A percentile compares a stretch with the other conserved stretches of the same genome.
phyloP scores from a whole-genome alignment of 2,329 filamentous ascomycete genomes.

The Fusarium compactum region DNA sequence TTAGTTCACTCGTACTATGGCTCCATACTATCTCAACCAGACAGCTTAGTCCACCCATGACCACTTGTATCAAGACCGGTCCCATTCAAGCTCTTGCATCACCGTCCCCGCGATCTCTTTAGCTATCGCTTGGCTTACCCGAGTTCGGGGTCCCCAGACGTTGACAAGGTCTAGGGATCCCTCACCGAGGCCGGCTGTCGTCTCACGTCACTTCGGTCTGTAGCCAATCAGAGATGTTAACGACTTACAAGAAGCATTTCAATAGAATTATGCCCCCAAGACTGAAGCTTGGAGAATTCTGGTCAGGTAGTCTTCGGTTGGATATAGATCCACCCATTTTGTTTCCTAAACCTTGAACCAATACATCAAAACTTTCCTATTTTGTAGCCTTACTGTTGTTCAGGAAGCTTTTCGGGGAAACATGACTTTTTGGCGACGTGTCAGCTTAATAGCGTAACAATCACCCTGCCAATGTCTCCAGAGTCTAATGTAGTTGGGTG shows the following conservation, averaged over 20 bases:
- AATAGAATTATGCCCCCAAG: neutral
- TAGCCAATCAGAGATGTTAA: constrained; percentile 8
- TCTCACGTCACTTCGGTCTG: constrained; percentile 14
- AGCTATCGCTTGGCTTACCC: constrained; percentile 1
- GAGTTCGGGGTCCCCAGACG: constrained; percentile 11
- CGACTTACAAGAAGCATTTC: neutral
- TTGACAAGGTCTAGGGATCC: constrained; percentile 15
- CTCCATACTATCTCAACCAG: neutral
- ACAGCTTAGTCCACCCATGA: neutral
- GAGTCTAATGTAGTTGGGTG: neutral
- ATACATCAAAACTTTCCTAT: neutral
- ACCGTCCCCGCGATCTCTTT: constrained; percentile 10
- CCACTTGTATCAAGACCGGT: neutral
- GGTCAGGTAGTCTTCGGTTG: neutral
- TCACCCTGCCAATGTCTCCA: neutral
- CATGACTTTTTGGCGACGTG: neutral
- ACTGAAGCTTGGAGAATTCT: neutral
- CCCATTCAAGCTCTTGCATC: neutral
- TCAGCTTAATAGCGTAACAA: neutral
- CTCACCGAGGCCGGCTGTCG: constrained; percentile 12
- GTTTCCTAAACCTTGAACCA: neutral
- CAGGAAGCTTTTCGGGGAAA: neutral
- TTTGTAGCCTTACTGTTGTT: neutral
- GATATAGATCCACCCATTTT: neutral
- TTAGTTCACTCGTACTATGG: neutral